Percentiles rank a stretch among this genome's conserved stretches.
Conservation (phyloP, 768 basidiomycete genomes). For the Pleurotus djamor region DNA sequence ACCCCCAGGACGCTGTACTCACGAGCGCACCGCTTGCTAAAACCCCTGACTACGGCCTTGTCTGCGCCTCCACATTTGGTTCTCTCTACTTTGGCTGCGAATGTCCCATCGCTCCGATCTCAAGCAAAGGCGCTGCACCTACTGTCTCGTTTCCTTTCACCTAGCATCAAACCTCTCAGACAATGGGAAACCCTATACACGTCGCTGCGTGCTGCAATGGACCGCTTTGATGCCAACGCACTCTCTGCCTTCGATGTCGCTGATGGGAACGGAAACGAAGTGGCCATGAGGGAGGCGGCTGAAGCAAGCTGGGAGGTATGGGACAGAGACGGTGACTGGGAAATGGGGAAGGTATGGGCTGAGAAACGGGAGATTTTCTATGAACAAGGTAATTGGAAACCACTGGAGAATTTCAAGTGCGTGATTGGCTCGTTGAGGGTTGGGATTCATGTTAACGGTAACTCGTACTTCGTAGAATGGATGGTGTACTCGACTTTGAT, state of each 20-base stretch:
- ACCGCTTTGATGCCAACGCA: constrained; percentile 84
- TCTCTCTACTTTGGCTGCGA: constrained; percentile 54
- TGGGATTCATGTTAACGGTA: constrained; percentile 1
- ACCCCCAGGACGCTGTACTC: constrained; percentile 58
- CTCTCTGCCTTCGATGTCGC: constrained; percentile 90
- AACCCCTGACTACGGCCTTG: constrained; percentile 55
- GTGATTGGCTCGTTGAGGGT: constrained; percentile 19
- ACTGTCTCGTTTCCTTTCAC: constrained; percentile 74
- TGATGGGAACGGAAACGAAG: constrained; percentile 72
- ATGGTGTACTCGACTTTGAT: constrained; percentile 76
- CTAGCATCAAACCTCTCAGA: constrained; percentile 65
- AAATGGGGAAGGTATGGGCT: constrained; percentile 93
- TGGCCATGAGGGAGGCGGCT: constrained; percentile 77
- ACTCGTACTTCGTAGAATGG: constrained; percentile 32
- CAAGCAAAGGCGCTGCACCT: constrained; percentile 72
- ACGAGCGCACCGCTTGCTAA: constrained; percentile 63
- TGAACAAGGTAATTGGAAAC: constrained; percentile 75
- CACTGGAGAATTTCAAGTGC: constrained; percentile 80
- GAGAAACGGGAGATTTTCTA: constrained; percentile 96
- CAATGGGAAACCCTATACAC: constrained; percentile 61
- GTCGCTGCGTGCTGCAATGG: constrained; percentile 74
- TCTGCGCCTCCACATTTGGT: constrained; percentile 65
- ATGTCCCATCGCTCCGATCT: constrained; percentile 39
- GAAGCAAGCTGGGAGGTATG: constrained; percentile 86
- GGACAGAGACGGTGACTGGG: constrained; percentile 68